These are phyloP conservation scores for Penicillium macrosclerotiorum DNA, from an alignment of 495 filamentous ascomycete genomes.

Conservation along the genomic window DNA sequence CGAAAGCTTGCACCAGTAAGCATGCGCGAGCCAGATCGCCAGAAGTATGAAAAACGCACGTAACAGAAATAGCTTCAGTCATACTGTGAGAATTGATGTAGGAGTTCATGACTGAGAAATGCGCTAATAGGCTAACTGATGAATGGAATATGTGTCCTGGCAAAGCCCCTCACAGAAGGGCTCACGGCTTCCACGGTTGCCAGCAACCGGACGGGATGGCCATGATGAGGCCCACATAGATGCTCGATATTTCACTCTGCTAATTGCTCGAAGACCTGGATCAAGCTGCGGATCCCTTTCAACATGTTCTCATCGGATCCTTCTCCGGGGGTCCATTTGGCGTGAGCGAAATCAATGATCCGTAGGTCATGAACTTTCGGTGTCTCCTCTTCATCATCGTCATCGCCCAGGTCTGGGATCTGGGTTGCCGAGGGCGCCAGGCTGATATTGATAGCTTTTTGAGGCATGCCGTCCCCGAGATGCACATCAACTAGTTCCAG, in stretches of 20 bases:
- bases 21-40: too few relatives aligned
- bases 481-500: slow-evolving; percentile 35
- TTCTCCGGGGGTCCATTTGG: slow-evolving; percentile 76
- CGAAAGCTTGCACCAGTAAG: too few relatives aligned
- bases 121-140: not conserved
- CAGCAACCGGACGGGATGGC: slow-evolving; percentile 27
- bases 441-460: slow-evolving; percentile 40
- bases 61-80: too few relatives aligned
- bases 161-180: not conserved
- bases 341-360: slow-evolving; percentile 97
- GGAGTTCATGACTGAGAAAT: too few relatives aligned
- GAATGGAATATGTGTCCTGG: not conserved
- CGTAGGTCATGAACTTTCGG: slow-evolving; percentile 79
- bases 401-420: slow-evolving; percentile 50
- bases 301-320: slow-evolving; percentile 88
- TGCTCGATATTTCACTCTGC: slow-evolving; percentile 23
- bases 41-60: too few relatives aligned
- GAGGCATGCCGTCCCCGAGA: slow-evolving; percentile 25
- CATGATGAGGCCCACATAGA: slow-evolving; percentile 4
- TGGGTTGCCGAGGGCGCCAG: slow-evolving; percentile 34
- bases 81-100: too few relatives aligned
- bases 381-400: slow-evolving; percentile 63
- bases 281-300: slow-evolving; percentile 69
- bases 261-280: slow-evolving; percentile 67
- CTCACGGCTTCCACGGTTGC: slow-evolving; percentile 11